A percentile compares a stretch with the other conserved stretches of the same genome.
Conservation (phyloP, 305 asterid genomes). For the Fraxinus velutina region DNA sequence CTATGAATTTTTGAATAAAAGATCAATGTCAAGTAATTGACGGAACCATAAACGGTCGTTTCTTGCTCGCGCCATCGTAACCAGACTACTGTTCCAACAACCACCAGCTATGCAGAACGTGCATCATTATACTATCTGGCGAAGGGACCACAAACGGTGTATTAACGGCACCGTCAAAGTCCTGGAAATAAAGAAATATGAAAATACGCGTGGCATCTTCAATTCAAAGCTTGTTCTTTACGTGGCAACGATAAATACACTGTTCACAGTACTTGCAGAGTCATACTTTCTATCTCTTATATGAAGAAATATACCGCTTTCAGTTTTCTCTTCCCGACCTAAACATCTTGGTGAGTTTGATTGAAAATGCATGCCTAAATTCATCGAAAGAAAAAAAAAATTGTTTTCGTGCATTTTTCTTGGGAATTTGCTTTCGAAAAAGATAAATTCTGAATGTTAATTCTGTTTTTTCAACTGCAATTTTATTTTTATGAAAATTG, state of each 20-base stretch:
- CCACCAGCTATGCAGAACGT: neutral
- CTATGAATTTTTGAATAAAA: neutral
- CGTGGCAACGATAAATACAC: neutral
- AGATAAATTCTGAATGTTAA: neutral
- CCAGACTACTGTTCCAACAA: neutral
- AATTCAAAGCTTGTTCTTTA: neutral
- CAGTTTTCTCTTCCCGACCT: slow-evolving; percentile 31
- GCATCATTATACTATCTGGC: neutral
- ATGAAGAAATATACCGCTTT: slow-evolving; percentile 19
- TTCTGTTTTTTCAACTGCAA: neutral
- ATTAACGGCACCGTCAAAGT: slow-evolving; percentile 1
- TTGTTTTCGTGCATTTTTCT: neutral
- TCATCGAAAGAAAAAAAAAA: neutral
- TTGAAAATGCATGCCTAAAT: slow-evolving; percentile 2
- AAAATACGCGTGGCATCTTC: neutral
- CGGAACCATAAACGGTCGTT: neutral
- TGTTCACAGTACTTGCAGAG: neutral
- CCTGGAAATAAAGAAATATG: neutral
- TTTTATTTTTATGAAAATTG: slow-evolving; percentile 1
- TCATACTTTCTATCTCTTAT: slow-evolving; percentile 28
- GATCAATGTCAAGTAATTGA: neutral
- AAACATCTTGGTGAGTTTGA: slow-evolving; percentile 35
- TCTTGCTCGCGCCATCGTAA: neutral
- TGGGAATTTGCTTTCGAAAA: neutral
- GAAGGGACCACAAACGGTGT: neutral